These are phyloP conservation scores for Botrytis deweyae DNA, from an alignment of 2,329 filamentous ascomycete genomes.

Conservation along the genomic window DNA sequence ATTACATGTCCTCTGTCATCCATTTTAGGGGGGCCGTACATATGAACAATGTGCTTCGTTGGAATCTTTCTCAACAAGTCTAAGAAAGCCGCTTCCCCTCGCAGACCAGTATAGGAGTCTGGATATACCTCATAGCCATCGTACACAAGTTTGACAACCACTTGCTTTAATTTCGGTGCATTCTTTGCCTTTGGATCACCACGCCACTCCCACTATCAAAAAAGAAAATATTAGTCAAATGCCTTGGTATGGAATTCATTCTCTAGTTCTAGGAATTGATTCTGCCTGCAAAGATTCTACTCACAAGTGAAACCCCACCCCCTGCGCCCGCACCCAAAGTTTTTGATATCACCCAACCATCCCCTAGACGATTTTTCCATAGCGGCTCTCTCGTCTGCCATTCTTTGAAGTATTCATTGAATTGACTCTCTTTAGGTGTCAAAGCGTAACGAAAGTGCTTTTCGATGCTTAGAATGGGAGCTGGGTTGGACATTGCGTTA, in stretches of 20 bases:
- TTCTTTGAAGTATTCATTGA: background rate
- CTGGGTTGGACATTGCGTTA: background rate
- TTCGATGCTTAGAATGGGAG: background rate
- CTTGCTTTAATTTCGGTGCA: background rate
- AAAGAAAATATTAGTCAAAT: background rate
- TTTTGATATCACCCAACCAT: background rate
- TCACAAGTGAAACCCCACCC: background rate
- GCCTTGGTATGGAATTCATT: background rate
- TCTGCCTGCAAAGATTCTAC: background rate
- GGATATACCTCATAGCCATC: background rate
- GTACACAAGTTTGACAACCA: background rate
- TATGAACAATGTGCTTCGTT: background rate
- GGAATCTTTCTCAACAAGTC: background rate
- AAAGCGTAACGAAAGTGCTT: background rate
- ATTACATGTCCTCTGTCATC: background rate
- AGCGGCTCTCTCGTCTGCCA: background rate
- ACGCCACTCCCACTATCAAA: background rate
- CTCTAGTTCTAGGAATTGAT: background rate
- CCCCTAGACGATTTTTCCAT: background rate
- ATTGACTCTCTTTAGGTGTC: background rate
- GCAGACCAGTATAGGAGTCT: background rate
- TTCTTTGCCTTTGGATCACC: background rate
- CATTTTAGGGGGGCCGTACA: background rate
- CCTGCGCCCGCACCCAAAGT: background rate
- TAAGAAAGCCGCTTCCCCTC: background rate